A percentile compares a stretch with the other conserved stretches of the same genome.
phyloP scores from a whole-genome alignment of 2,329 filamentous ascomycete species.

The Ophiostoma angusticollis region DNA sequence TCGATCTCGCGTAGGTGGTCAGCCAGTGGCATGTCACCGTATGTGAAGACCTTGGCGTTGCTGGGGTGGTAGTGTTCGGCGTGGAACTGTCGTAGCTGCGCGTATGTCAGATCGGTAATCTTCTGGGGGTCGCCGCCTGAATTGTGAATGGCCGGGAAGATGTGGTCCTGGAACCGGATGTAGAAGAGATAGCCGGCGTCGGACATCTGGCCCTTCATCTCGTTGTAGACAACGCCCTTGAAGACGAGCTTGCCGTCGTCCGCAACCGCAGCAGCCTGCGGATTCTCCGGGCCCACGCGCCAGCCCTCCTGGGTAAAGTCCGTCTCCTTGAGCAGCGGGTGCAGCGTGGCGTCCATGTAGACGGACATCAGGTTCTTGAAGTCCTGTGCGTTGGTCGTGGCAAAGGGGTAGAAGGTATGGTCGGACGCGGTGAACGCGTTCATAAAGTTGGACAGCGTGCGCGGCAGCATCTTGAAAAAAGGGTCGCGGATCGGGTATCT shows the following conservation, averaged over 20 bases:
- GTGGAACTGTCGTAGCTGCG: constrained; percentile 80
- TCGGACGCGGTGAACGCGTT: constrained; percentile 95
- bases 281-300: constrained; percentile 89
- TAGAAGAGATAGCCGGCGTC: constrained; percentile 95
- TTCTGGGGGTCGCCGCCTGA: constrained; percentile 92
- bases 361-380: constrained; percentile 94
- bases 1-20: constrained; percentile 73
- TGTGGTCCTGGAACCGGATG: constrained; percentile 85
- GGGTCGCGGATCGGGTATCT: constrained; percentile 96
- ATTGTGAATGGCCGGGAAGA: constrained; percentile 90
- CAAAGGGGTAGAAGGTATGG: constrained; percentile 95
- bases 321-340: constrained; percentile 75
- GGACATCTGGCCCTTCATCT: constrained; percentile 99
- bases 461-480: constrained; percentile 99
- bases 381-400: constrained; percentile 89
- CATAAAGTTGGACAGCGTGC: constrained; percentile 99
- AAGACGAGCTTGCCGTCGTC: constrained; percentile 67
- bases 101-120: constrained; percentile 89
- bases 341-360: constrained; percentile 86
- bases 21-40: constrained; percentile 78
- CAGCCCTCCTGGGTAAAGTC: constrained; percentile 97
- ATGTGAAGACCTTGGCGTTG: constrained; percentile 92
- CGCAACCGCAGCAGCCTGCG: constrained; percentile 31
- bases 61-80: constrained; percentile 92
- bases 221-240: constrained; percentile 97